These are phyloP conservation scores for Umbellularia californica DNA, from an alignment of 164 flowering plant genomes.

Conservation along the genomic window DNA sequence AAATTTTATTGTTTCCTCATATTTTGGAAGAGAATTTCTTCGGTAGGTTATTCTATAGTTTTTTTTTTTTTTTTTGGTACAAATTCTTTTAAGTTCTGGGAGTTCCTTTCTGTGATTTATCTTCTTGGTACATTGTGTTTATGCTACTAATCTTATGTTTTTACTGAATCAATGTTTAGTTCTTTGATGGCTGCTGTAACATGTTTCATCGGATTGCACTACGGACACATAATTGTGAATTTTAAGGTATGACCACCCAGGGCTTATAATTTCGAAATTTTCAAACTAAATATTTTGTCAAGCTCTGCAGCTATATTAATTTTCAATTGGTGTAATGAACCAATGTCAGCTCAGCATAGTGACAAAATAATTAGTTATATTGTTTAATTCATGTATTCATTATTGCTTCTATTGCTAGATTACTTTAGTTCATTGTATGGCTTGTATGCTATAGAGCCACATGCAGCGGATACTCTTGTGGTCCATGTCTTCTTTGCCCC, in stretches of 20 bases:
- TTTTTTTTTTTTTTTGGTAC: not conserved
- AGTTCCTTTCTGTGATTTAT: not conserved
- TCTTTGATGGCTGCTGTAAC: constrained; percentile 72
- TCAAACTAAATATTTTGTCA: not conserved
- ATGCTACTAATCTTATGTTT: constrained; percentile 5
- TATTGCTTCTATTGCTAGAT: constrained; percentile 5
- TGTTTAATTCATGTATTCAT: not conserved
- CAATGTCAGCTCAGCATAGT: not conserved
- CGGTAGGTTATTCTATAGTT: not conserved
- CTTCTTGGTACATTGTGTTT: not conserved
- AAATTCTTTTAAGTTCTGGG: not conserved
- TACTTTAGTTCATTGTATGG: constrained; percentile 6
- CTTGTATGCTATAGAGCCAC: constrained; percentile 34
- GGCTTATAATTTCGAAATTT: not conserved
- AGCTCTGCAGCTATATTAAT: not conserved
- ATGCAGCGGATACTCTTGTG: constrained; percentile 41
- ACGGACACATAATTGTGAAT: constrained; percentile 59
- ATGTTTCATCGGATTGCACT: constrained; percentile 70
- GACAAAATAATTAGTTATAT: not conserved
- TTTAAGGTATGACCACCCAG: constrained; percentile 37
- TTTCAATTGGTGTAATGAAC: not conserved
- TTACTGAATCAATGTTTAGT: constrained; percentile 29
- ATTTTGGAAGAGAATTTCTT: not conserved
- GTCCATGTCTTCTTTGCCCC: constrained; percentile 40
- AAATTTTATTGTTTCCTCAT: not conserved